Evolutionary conservation across 176 grass and related monocot species (phyloP).

Genomic region (Phoenix dactylifera): DNA sequence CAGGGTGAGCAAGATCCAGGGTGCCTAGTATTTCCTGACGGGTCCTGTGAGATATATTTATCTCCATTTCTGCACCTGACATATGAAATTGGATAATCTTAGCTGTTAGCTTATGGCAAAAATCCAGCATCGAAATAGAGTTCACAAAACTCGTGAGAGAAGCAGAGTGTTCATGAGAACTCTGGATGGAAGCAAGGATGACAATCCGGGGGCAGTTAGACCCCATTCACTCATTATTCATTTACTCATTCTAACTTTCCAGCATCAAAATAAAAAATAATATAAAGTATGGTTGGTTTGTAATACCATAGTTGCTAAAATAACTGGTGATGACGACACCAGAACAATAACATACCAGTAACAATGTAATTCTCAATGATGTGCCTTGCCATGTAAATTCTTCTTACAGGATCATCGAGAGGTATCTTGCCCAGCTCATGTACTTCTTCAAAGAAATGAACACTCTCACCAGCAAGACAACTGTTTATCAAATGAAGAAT

Average conservation of each 20-base stretch:
- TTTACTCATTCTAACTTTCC: too few species aligned
- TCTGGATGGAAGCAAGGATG: too few species aligned
- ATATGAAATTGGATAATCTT: background rate
- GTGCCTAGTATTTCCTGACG: slow-evolving; percentile 2
- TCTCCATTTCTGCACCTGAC: background rate
- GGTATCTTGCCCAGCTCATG: background rate
- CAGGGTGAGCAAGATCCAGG: background rate
- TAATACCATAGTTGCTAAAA: background rate
- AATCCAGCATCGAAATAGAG: too few species aligned
- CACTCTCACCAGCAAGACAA: slow-evolving; percentile 1
- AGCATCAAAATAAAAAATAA: too few species aligned
- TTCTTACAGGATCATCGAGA: slow-evolving; percentile 5
- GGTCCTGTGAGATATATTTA: slow-evolving; percentile 1
- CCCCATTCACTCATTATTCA: too few species aligned
- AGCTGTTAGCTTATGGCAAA: background rate
- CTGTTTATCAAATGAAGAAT: background rate
- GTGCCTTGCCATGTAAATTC: slow-evolving; percentile 8
- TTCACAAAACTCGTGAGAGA: too few species aligned
- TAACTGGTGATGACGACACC: background rate
- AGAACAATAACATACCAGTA: background rate
- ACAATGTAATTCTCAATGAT: slow-evolving; percentile 3
- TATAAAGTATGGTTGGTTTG: too few species aligned
- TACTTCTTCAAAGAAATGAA: slow-evolving; percentile 13
- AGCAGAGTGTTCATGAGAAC: too few species aligned
- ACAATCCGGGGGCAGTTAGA: too few species aligned